Conservation (phyloP, 192 early-diverging fungal genomes). For the Helicostylum pulchrum region DNA sequence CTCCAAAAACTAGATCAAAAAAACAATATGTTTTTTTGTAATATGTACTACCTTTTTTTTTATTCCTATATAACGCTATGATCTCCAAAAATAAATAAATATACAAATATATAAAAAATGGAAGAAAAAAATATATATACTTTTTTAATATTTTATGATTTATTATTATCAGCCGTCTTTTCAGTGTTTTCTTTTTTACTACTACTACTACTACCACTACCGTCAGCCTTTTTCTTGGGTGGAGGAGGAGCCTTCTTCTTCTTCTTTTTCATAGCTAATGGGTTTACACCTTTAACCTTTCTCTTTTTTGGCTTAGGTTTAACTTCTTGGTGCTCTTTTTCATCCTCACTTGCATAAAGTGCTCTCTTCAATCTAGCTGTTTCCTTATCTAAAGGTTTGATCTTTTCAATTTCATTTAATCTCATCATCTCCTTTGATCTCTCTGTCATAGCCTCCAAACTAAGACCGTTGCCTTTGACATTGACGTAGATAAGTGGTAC, state of each 20-base stretch:
- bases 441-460: conserved; percentile 74
- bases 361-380: conserved; percentile 49
- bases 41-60: too few species aligned
- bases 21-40: too few species aligned
- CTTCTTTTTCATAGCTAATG: conserved; percentile 84
- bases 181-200: not conserved
- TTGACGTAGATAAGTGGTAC: conserved; percentile 88
- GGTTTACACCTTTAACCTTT: conserved; percentile 77
- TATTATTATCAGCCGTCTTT: not conserved
- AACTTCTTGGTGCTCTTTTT: conserved; percentile 35
- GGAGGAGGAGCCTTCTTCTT: conserved; percentile 25
- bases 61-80: too few species aligned
- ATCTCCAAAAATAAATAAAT: too few species aligned
- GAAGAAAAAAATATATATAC: not conserved
- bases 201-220: not conserved
- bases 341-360: conserved; percentile 48
- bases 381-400: conserved; percentile 42
- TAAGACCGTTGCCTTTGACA: conserved; percentile 57
- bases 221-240: conserved; percentile 9
- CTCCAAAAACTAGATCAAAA: not conserved
- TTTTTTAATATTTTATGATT: not conserved
- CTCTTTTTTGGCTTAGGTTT: conserved; percentile 42
- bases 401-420: conserved; percentile 41
- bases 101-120: not conserved
- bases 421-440: conserved; percentile 45